phyloP scores from a whole-genome alignment of 441 rosid species.

The Erodium moschatum region DNA sequence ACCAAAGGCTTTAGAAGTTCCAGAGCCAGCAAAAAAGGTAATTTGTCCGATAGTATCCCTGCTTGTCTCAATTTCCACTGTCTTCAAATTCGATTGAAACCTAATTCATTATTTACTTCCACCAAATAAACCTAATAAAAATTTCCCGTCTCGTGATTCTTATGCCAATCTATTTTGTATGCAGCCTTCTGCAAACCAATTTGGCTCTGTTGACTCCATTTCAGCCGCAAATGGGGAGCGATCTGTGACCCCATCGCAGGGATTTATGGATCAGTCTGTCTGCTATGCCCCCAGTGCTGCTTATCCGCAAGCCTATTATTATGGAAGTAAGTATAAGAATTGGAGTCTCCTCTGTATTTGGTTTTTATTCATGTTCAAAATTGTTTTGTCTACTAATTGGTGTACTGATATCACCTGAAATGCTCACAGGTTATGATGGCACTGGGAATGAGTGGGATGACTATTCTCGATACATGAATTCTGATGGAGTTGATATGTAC shows the following conservation, averaged over 20 bases:
- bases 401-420: background rate
- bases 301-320: constrained; percentile 26
- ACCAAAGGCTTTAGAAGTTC: constrained; percentile 51
- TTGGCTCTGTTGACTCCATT: constrained; percentile 34
- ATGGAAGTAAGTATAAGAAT: constrained; percentile 14
- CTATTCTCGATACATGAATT: constrained; percentile 8
- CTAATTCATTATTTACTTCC: too few relatives aligned
- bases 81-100: too few relatives aligned
- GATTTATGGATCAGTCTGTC: constrained; percentile 16
- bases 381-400: constrained; percentile 9
- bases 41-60: too few relatives aligned
- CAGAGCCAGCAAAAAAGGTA: constrained; percentile 64
- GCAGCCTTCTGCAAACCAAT: constrained; percentile 28
- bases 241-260: constrained; percentile 15
- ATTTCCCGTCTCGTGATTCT: background rate
- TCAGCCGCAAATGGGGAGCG: constrained; percentile 18
- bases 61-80: background rate
- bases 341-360: constrained; percentile 4
- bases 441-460: constrained; percentile 18
- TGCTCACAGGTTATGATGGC: constrained; percentile 15
- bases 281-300: constrained; percentile 26
- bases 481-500: constrained; percentile 18
- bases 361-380: background rate
- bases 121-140: too few relatives aligned
- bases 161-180: too few relatives aligned